Evolutionary conservation across 1,139 yeast species (phyloP).

Genomic region (Geotrichum carabidarum): DNA sequence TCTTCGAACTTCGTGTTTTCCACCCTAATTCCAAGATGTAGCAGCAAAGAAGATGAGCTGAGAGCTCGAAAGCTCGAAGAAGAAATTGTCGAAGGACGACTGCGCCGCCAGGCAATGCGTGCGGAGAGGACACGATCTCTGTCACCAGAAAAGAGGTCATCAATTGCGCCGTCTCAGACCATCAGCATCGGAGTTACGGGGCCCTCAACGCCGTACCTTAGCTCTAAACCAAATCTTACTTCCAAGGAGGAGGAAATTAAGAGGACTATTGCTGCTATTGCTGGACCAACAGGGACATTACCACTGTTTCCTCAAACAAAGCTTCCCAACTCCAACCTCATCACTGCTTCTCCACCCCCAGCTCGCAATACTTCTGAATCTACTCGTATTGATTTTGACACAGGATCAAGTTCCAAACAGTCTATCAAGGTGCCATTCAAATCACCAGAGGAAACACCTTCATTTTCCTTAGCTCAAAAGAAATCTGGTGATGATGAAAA

Average conservation of each 20-base stretch:
- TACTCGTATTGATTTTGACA: not conserved
- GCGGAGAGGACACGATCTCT: constrained; percentile 31
- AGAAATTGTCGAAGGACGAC: constrained; percentile 35
- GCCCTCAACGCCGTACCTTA: constrained; percentile 9
- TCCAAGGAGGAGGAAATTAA: constrained; percentile 26
- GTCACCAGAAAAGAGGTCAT: constrained; percentile 26
- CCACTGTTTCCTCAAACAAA: constrained; percentile 15
- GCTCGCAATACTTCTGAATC: not conserved
- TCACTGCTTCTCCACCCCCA: not conserved
- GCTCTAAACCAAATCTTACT: constrained; percentile 6
- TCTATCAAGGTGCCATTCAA: not conserved
- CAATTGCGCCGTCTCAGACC: constrained; percentile 5
- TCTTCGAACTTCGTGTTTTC: not conserved
- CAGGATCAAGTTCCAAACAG: not conserved
- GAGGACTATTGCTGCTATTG: constrained; percentile 25
- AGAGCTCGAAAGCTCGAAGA: constrained; percentile 36
- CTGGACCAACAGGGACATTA: constrained; percentile 24
- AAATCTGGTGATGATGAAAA: not conserved
- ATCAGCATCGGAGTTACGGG: not conserved
- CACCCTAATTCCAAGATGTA: constrained; percentile 9
- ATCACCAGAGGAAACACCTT: not conserved
- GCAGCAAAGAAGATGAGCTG: constrained; percentile 37
- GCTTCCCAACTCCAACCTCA: not conserved
- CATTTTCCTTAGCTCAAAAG: not conserved
- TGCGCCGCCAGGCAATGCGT: constrained; percentile 32